Evolutionary conservation across 352 stramenopile genomes (phyloP), one percentile per base, ranked within the genome.

Genomic region (Globisporangium okanoganense): DNA sequence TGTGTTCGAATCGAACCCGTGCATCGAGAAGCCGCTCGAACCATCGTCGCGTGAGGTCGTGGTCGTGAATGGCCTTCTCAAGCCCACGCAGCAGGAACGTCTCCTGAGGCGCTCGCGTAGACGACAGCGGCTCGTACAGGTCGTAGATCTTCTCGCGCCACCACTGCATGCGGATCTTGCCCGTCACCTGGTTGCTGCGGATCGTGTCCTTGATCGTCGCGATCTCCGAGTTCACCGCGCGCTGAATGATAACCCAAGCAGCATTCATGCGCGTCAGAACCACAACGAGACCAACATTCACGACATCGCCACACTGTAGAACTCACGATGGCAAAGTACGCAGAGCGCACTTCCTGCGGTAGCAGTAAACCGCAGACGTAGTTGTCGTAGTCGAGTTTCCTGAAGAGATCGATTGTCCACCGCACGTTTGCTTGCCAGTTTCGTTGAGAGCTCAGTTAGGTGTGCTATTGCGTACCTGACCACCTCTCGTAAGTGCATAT

Each of bases 111-210:
- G 61, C 38, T 5, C 48, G n/a, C 14, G 27, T 56, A 14, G 60
- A 62, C 0, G 58, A 29, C 56, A 22, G 38, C 41, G 64, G 25
- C 18, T 69, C 69, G 64, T 92, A 94, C 59, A 95, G 59, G 47
- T 85, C 75, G 55, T 83, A 78, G 56, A 96, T 86, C 8, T 74
- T 73, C 52, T 98, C 85, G 20, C 88, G 79, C 92, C 92, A 98
- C 92, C 92, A 98, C 59, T 97, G 90, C 70, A 97, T 87, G 57
- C 92, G 87, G 73, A 98, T 94, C 63, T 90, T 93, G 58, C 88
- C 91, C 12, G 89, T 87, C 54, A 76, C 74, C 12, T 85, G 72
- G 59, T 97, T 98, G 49, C 65, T 94, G 53, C 88, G 79, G 27
- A 87, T 79, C 9, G 84, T 85, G 59, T 98, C 90, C 65, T 95